phyloP scores from a whole-genome alignment of 2,329 filamentous ascomycete genomes.

The Aureobasidium sp. region DNA sequence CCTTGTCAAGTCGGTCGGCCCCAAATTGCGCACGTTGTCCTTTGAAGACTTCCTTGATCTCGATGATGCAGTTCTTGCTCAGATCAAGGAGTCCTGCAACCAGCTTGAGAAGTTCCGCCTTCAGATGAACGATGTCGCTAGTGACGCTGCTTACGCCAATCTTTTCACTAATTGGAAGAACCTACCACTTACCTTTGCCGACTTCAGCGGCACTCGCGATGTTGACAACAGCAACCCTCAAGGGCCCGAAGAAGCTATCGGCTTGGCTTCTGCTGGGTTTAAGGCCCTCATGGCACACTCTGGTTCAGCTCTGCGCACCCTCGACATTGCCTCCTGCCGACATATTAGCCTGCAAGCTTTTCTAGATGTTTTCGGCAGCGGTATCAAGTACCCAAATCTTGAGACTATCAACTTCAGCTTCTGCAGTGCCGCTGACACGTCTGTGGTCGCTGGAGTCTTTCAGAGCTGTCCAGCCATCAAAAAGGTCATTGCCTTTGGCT shows the following conservation, averaged over 20 bases:
- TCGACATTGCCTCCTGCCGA: slow-evolving; percentile 79
- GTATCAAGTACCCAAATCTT: slow-evolving; percentile 60
- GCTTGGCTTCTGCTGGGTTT: slow-evolving; percentile 70
- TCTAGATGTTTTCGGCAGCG: slow-evolving; percentile 61
- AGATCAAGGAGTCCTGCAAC: slow-evolving; percentile 63
- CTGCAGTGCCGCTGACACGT: slow-evolving; percentile 48
- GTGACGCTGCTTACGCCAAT: slow-evolving; percentile 62
- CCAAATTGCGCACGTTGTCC: slow-evolving; percentile 67
- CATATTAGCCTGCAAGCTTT: slow-evolving; percentile 70
- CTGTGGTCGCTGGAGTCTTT: slow-evolving; percentile 47
- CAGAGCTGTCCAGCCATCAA: slow-evolving; percentile 41
- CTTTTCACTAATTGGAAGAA: slow-evolving; percentile 76
- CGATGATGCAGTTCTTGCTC: slow-evolving; percentile 62
- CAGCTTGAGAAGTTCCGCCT: slow-evolving; percentile 71
- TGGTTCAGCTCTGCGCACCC: slow-evolving; percentile 52
- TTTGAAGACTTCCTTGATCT: slow-evolving; percentile 60
- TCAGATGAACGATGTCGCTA: slow-evolving; percentile 66
- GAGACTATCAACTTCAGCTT: slow-evolving; percentile 58
- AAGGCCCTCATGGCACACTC: slow-evolving; percentile 79
- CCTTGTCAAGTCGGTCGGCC: slow-evolving; percentile 57
- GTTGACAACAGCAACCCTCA: slow-evolving; percentile 64
- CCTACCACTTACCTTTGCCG: slow-evolving; percentile 59
- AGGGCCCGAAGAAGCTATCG: slow-evolving; percentile 55
- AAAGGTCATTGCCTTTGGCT: slow-evolving; percentile 55
- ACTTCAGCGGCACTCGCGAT: slow-evolving; percentile 71